Percentiles rank a stretch among this genome's conserved stretches.
Evolutionary conservation across 2,329 filamentous ascomycete species (phyloP).

Genomic region (Hirsutella rhossiliensis): DNA sequence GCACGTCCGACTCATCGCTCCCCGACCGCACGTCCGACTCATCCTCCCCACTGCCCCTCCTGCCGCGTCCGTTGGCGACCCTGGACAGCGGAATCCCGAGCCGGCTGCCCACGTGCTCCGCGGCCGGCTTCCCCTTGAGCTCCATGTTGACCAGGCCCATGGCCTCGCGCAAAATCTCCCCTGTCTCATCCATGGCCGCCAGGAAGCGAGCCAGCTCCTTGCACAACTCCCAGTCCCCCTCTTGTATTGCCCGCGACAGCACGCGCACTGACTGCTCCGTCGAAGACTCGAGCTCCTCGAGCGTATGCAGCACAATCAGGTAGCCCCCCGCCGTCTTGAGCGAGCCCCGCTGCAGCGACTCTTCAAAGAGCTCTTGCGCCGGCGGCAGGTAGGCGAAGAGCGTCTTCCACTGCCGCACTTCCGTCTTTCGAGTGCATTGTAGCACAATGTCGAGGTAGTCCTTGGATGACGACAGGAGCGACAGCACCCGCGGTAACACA

Average conservation of each 20-base stretch:
- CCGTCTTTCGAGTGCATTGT: conserved; percentile 94
- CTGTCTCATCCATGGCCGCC: conserved; percentile 80
- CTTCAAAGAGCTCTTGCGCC: conserved; percentile 84
- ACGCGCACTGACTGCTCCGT: conserved; percentile 72
- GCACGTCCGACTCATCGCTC: conserved; percentile 22
- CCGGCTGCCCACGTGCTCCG: conserved; percentile 14
- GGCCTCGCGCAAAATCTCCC: conserved; percentile 63
- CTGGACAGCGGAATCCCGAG: conserved; percentile 19
- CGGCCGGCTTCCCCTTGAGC: conserved; percentile 15
- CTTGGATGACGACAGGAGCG: conserved; percentile 58
- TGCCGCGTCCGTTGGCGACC: conserved; percentile 16
- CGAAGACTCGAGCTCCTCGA: conserved; percentile 56
- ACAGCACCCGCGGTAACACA: conserved; percentile 51
- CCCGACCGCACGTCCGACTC: conserved; percentile 25
- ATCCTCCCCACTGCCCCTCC: conserved; percentile 18
- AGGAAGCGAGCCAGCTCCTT: conserved; percentile 92
- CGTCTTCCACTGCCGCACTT: conserved; percentile 88
- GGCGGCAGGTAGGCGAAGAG: conserved; percentile 86
- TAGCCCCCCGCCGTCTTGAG: conserved; percentile 95
- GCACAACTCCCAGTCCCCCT: conserved; percentile 90
- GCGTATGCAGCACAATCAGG: conserved; percentile 83
- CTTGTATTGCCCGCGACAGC: conserved; percentile 66
- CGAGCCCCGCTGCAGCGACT: conserved; percentile 71
- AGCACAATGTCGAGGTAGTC: conserved; percentile 92
- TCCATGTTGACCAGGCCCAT: conserved; percentile 47